Evolutionary conservation across 257 asterid species (phyloP), one percentile per base, ranked within the genome.

Genomic region (Parsonsia alboflavescens): DNA sequence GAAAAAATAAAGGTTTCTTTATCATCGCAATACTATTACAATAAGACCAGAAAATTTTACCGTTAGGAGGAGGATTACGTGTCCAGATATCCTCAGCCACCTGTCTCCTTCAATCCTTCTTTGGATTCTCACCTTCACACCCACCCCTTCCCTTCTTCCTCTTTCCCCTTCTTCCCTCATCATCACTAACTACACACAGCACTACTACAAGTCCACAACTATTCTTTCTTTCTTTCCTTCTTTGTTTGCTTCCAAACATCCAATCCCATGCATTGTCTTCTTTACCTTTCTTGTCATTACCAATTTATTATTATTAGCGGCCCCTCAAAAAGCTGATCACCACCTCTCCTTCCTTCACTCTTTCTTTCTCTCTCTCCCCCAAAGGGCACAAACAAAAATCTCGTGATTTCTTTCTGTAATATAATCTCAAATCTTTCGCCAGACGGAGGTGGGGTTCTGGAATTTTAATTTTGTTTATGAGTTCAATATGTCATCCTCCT

Each of bases 41-140:
- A 12, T 28, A 26, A 59, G 41, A 12, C 15, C 6, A 48, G 63
- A 75, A 52, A 79, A 80, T 75, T 54, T 88, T 79, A 87, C 97
- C 97, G 97, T 92, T 92, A 71, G 73, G 69, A 70, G 28, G 61
- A 54, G 61, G 83, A 76, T 83, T 87, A 73, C 84, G 84, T 83
- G 86, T 77, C 82, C 80, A 5, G 9, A 54, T 75, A 83, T 63
- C 54, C 30, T 16, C 17, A 49, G 73, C 87, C 89, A 86, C 85
- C 48, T 84, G 91, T 86, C 90, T 54, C 71, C 77, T 67, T 72
- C 74, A 66, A 75, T 77, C 76, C 74, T 30, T 75, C 90, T 64
- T 84, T 79, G 93, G 91, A 87, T 88, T 84, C 91, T 75, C 89
- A 67, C 36, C 78, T 80, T 76, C 80, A 66, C 75, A 73, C 78